Evolutionary conservation across 352 stramenopile genomes (phyloP), one percentile per base, ranked within the genome.

Genomic region (Phytophthora ramorum): DNA sequence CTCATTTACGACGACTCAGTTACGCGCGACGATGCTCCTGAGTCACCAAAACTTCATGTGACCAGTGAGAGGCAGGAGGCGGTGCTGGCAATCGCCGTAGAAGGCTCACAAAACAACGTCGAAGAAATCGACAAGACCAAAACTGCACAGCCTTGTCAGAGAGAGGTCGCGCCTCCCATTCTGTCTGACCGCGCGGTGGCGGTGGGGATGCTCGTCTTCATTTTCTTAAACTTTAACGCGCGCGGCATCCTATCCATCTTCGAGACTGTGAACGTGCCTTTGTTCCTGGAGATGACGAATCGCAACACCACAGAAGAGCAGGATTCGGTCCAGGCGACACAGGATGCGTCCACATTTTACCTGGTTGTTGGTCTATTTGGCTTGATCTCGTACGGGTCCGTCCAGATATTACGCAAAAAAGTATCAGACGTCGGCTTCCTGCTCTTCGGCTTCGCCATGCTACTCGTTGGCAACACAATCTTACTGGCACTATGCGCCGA

Each of bases 161-260:
- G 13, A 22, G 26, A 57, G 8, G 9, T 40, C 24, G 8, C 38
- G 13, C 22, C 44, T 9, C 51, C 56, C 3, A 45, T 58, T 22
- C 44, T 89, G 7, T 72, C 80, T 0, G 67, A 87, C 26, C 68
- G 58, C 5, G 64, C 69, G 40, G 67, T 85, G 17, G 62, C 46
- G 7, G 55, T 81, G 32, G 81, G 77, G 12, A 76, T 83, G n/a
- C 16, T 80, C 17, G 70, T 87, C 1, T 90, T 89, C 45, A 83
- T 89, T n/a, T 87, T 87, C 35, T 66, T 87, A 24, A 91, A 91
- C 68, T 82, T 89, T 43, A 87, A 73, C 26, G 71, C 73, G 16
- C 72, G 81, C 19, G 81, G 83, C 4, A 89, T 91, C 46, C 66
- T 91, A 13, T 89, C 81, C 4, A 74, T 91, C 9, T 91, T 90